Evolutionary conservation across 1,284 basidiomycete genomes (phyloP).

Genomic region (Calocybe gambosa): DNA sequence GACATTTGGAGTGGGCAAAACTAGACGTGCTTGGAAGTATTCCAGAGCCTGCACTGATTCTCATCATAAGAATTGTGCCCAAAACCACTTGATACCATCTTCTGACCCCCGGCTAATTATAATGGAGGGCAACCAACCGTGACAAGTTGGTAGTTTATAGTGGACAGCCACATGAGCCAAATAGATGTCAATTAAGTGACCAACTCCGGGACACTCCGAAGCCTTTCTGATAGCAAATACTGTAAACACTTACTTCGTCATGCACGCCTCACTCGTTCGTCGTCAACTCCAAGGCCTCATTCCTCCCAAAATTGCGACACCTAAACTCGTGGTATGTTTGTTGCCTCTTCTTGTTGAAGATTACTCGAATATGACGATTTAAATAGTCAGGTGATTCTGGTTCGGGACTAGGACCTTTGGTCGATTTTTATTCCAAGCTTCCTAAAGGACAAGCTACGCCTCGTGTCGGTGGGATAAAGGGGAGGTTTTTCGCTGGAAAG

Average conservation of each 20-base stretch:
- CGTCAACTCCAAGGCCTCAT: constrained; percentile 79
- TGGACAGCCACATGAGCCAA: constrained; percentile 14
- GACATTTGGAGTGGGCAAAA: constrained; percentile 1
- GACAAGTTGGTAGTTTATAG: no score
- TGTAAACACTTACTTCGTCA: constrained; percentile 40
- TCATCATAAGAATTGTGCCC: not conserved
- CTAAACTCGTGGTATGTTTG: constrained; percentile 71
- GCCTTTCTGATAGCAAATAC: constrained; percentile 22
- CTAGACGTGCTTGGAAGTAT: not conserved
- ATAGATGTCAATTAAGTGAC: constrained; percentile 7
- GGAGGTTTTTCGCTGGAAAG: constrained; percentile 75
- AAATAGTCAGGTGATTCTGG: constrained; percentile 71
- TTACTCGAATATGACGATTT: not conserved
- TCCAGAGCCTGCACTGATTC: not conserved
- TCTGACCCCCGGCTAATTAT: not conserved
- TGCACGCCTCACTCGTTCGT: constrained; percentile 81
- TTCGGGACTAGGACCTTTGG: constrained; percentile 76
- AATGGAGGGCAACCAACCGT: no score
- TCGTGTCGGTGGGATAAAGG: constrained; percentile 67
- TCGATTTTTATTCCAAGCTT: constrained; percentile 92
- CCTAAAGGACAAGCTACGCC: constrained; percentile 74
- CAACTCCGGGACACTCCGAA: constrained; percentile 29
- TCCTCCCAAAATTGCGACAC: constrained; percentile 93
- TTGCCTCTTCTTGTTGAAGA: not conserved
- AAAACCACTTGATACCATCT: not conserved